Evolutionary conservation across 768 basidiomycete species (phyloP).

Genomic region (Mycena vulgaris): DNA sequence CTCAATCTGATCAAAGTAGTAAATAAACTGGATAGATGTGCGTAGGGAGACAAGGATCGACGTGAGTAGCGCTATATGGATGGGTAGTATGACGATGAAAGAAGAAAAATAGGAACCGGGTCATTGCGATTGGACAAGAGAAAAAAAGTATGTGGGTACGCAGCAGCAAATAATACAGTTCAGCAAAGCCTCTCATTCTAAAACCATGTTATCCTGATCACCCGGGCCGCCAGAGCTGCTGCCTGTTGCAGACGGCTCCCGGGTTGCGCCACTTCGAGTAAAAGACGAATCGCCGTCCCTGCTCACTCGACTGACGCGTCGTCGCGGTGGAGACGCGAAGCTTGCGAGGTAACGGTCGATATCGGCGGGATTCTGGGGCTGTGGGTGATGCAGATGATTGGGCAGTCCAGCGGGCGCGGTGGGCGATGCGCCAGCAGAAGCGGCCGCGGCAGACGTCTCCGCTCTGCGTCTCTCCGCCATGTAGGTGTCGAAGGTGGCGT

Average conservation of each 20-base stretch:
- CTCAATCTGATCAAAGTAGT: no score
- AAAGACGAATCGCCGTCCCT: constrained; percentile 24
- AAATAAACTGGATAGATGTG: constrained; percentile 36
- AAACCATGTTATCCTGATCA: constrained; percentile 29
- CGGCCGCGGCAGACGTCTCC: constrained; percentile 30
- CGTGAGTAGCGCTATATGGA: constrained; percentile 38
- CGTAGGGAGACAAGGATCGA: constrained; percentile 36
- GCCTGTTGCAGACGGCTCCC: constrained; percentile 4
- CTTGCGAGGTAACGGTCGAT: constrained; percentile 36
- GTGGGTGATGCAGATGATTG: constrained; percentile 31
- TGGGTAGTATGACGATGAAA: constrained; percentile 20
- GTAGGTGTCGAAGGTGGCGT: constrained; percentile 36
- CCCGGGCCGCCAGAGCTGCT: constrained; percentile 4
- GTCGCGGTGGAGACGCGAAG: constrained; percentile 30
- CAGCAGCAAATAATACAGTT: constrained; percentile 29
- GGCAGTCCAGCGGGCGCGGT: constrained; percentile 6
- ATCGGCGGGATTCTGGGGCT: constrained; percentile 34
- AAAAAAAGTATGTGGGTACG: constrained; percentile 34
- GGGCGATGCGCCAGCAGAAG: background rate
- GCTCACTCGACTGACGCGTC: constrained; percentile 26
- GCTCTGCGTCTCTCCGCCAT: constrained; percentile 32
- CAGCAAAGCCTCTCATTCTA: constrained; percentile 30
- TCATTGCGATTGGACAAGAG: constrained; percentile 30
- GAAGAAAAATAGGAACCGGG: background rate
- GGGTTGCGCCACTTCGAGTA: constrained; percentile 1